Conservation (phyloP, 148 eudicot genomes). For the Cornus controversa region DNA sequence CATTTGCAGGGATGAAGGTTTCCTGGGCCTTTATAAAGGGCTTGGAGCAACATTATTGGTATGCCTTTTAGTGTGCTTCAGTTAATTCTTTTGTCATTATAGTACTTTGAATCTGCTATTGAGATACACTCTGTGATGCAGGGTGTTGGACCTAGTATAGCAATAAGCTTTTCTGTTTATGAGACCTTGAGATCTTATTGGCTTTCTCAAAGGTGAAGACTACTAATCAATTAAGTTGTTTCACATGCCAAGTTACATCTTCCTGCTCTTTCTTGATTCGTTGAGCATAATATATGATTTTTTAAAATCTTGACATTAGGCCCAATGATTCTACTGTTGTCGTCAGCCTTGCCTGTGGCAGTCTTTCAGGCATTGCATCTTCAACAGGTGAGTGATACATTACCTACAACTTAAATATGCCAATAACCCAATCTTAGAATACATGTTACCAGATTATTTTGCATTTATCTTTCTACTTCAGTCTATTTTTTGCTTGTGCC, state of each 20-base stretch:
- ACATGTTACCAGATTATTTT: no score
- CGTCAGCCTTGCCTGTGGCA: conserved; percentile 77
- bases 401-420: neutral
- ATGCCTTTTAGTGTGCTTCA: conserved; percentile 20
- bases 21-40: conserved; percentile 79
- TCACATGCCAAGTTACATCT: neutral
- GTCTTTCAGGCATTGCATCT: conserved; percentile 74
- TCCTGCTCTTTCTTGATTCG: neutral
- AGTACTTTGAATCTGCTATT: neutral
- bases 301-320: conserved; percentile 33
- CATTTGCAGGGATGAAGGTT: conserved; percentile 79
- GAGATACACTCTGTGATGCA: conserved; percentile 27
- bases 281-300: conserved; percentile 8
- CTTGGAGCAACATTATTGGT: conserved; percentile 86
- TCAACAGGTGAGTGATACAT: conserved; percentile 53
- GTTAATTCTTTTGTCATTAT: neutral
- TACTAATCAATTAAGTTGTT: conserved; percentile 11
- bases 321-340: conserved; percentile 54
- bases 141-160: conserved; percentile 94
- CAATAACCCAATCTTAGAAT: neutral
- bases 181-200: conserved; percentile 65
- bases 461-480: no score
- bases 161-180: conserved; percentile 87
- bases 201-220: conserved; percentile 61
- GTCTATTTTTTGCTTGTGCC: no score